A percentile compares a stretch with the other conserved stretches of the same genome.
Evolutionary conservation across 139 green algal genomes (phyloP).

Genomic region (Tetraselmis striata): DNA sequence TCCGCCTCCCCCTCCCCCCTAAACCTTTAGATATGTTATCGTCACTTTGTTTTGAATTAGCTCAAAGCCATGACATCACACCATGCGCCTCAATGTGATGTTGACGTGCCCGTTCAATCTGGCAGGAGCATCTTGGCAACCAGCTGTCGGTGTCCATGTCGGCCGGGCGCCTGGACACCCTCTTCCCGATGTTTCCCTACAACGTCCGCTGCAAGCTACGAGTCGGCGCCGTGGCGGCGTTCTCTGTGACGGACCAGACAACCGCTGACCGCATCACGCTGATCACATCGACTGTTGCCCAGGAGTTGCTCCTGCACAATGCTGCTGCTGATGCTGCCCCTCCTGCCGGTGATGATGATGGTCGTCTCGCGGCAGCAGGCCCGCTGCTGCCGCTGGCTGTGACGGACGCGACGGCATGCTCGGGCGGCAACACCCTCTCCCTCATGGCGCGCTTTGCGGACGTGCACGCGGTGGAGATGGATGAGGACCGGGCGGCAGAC

Average conservation of each 20-base stretch:
- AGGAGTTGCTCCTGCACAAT: not conserved
- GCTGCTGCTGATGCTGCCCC: too few species aligned
- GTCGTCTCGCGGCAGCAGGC: too few species aligned
- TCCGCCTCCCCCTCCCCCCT: too few species aligned
- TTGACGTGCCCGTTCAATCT: too few species aligned
- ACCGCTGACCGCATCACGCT: slow-evolving; percentile 12
- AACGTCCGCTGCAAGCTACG: slow-evolving; percentile 3
- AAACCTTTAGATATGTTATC: too few species aligned
- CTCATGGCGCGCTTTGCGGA: slow-evolving; percentile 3
- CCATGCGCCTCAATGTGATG: too few species aligned
- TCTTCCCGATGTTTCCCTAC: slow-evolving; percentile 22
- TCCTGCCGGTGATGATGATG: too few species aligned
- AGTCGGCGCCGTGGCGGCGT: slow-evolving; percentile 16
- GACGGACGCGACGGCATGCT: slow-evolving; percentile 21
- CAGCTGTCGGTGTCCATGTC: slow-evolving; percentile 1
- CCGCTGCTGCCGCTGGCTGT: slow-evolving; percentile 13
- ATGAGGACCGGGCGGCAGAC: slow-evolving; percentile 16
- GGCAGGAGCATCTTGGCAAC: not conserved
- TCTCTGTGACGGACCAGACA: slow-evolving; percentile 24
- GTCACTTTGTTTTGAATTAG: too few species aligned
- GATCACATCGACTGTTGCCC: not conserved
- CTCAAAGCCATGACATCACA: too few species aligned
- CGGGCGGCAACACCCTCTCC: slow-evolving; percentile 20
- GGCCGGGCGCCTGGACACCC: slow-evolving; percentile 12
- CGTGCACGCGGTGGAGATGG: slow-evolving; percentile 21